Base-by-base conservation (phyloP, 2,329 filamentous ascomycete species). In the Falciphora oryzae region DNA sequence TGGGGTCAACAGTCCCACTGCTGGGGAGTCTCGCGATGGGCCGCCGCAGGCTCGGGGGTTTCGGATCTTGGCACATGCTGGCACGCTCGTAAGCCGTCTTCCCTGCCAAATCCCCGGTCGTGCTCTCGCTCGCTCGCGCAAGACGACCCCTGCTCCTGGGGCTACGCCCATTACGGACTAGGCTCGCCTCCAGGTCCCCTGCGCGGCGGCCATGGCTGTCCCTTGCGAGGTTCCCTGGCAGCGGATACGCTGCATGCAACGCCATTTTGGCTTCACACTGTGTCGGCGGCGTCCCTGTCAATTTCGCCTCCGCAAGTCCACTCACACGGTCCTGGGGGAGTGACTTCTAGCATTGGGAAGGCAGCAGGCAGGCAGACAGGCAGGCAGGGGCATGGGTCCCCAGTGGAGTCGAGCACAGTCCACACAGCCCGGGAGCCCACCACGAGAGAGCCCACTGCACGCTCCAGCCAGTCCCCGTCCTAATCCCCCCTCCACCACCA, bases 221-320 rank as follows among this genome's bases (percentile, higher is more conserved):
- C 44, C 44, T 22, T 53, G 44, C 18, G 18, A 53, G 44, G 38
- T 44, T 44, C 38, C 44, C 44, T n/a, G 44, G 18, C 7, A 10
- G 44, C 22, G 31, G 58, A 60, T 60, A 35, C 58, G 58, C 58
- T 31, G 31, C 8, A 31, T 60, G 58, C 31, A 25, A 60, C 16
- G 58, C 58, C 28, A 60, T 35, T 60, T 53, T 53, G 27, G 14
- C 27, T 60, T 60, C 58, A n/a, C 58, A 60, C 58, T 60, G 58
- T 60, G 58, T 60, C 58, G 38, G 28, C 58, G 44, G 22, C 27
- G 57, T 59, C 31, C 58, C 58, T 60, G 27, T n/a, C 31, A 60
- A 60, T 60, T 60, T 60, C 31, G 58, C 58, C 58, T 60, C 58
- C 58, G 31, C 28, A 58, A 18, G 29, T n/a, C 44, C 44, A 53